Evolutionary conservation across 2,329 filamentous ascomycete species (phyloP).

Genomic region (Tolypocladium ophioglossoides): DNA sequence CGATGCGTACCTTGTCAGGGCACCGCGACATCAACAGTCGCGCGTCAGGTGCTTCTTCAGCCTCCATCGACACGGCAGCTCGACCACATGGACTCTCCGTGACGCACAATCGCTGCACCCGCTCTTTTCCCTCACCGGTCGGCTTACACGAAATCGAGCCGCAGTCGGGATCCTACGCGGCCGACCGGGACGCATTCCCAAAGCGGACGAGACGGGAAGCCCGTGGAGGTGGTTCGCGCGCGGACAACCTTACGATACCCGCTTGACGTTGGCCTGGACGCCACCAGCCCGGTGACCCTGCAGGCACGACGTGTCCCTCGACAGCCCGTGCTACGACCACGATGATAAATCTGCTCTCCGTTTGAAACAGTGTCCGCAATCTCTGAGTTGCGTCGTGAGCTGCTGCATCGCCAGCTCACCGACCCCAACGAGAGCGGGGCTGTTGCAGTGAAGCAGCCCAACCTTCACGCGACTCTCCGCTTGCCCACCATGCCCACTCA

Average conservation of each 20-base stretch:
- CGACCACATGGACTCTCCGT: neutral
- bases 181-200: neutral
- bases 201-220: neutral
- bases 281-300: neutral
- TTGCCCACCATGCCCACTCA: conserved; percentile 43
- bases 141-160: neutral
- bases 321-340: neutral
- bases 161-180: neutral
- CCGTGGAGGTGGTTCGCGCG: neutral
- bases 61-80: neutral
- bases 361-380: neutral
- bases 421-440: neutral
- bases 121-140: neutral
- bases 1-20: neutral
- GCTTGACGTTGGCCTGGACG: neutral
- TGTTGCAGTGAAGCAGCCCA: neutral
- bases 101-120: neutral
- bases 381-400: neutral
- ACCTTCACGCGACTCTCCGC: neutral
- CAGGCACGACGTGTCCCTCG: neutral
- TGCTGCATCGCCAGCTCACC: neutral
- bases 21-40: neutral
- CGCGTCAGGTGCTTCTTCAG: neutral
- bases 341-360: neutral
- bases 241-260: neutral